Percentiles rank a stretch among this genome's conserved stretches.
Conservation (phyloP, 2,329 filamentous ascomycete species). For the Alternaria sp. region DNA sequence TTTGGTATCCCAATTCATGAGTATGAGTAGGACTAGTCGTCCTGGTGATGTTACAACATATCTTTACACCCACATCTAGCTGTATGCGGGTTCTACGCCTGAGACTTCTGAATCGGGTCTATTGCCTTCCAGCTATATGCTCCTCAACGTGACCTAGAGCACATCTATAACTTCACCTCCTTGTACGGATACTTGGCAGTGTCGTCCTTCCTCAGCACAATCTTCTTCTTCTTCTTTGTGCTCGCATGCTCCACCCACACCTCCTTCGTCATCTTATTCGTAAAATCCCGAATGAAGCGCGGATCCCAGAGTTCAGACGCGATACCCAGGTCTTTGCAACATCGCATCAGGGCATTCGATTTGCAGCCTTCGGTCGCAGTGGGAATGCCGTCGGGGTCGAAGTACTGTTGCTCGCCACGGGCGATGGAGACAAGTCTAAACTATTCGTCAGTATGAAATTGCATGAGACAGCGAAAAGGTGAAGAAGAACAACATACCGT, state of each 20-base stretch:
- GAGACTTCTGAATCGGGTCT: conserved; percentile 2
- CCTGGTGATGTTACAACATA: neutral
- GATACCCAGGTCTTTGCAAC: conserved; percentile 96
- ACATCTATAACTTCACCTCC: conserved; percentile 48
- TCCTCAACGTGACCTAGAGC: neutral
- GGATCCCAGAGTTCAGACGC: conserved; percentile 98
- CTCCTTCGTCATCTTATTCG: conserved; percentile 75
- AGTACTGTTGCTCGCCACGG: conserved; percentile 93
- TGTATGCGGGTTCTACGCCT: neutral
- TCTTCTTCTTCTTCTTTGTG: conserved; percentile 88
- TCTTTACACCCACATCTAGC: neutral
- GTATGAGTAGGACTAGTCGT: neutral
- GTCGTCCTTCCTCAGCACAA: conserved; percentile 86
- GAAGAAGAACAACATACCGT: conserved; percentile 63
- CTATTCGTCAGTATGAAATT: neutral
- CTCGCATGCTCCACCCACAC: conserved; percentile 86
- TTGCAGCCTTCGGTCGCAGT: conserved; percentile 97
- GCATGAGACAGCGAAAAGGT: neutral
- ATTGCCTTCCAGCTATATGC: neutral
- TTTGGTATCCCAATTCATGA: neutral
- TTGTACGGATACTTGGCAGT: conserved; percentile 70
- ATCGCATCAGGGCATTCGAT: conserved; percentile 96
- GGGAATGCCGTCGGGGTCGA: conserved; percentile 85
- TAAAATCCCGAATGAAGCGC: conserved; percentile 83
- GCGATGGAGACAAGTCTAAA: conserved; percentile 88